Conservation (phyloP, 1,284 basidiomycete genomes). For the Flammula alnicola region DNA sequence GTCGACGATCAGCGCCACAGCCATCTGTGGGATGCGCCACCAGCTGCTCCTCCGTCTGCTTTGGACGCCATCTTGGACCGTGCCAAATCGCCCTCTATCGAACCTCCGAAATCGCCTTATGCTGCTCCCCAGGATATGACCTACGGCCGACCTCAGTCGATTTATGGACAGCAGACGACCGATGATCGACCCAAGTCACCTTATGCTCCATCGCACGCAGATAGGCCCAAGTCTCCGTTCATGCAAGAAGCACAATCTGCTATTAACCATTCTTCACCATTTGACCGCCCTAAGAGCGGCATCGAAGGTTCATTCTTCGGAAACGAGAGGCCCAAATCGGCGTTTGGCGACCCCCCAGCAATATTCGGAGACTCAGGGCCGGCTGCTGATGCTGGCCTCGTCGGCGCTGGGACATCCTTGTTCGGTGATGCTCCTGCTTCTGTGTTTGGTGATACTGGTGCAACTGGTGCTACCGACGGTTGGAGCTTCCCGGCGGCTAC, state of each 20-base stretch:
- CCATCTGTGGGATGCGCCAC: constrained; percentile 21
- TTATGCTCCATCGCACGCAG: constrained; percentile 7
- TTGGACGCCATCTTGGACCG: constrained; percentile 12
- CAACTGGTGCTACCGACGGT: constrained; percentile 15
- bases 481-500: constrained; percentile 20
- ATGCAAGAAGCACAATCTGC: constrained; percentile 10
- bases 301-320: constrained; percentile 23
- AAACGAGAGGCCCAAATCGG: constrained; percentile 24
- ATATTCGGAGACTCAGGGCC: constrained; percentile 26
- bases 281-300: constrained; percentile 25
- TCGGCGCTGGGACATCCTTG: constrained; percentile 9
- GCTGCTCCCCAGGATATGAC: background rate
- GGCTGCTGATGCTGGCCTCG: constrained; percentile 16
- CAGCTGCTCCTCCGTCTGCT: constrained; percentile 8
- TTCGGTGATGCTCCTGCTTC: constrained; percentile 27
- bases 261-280: constrained; percentile 19
- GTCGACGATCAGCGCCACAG: constrained; percentile 25
- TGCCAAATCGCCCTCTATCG: constrained; percentile 16
- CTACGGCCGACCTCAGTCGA: background rate
- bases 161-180: background rate
- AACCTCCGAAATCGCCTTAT: constrained; percentile 13
- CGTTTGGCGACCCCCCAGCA: constrained; percentile 26
- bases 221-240: constrained; percentile 22
- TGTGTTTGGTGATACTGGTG: constrained; percentile 22
- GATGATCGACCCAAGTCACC: constrained; percentile 6